These are phyloP conservation scores for Nannizziopsis barbatae DNA, from an alignment of 2,329 filamentous ascomycete genomes.

Conservation along the genomic window DNA sequence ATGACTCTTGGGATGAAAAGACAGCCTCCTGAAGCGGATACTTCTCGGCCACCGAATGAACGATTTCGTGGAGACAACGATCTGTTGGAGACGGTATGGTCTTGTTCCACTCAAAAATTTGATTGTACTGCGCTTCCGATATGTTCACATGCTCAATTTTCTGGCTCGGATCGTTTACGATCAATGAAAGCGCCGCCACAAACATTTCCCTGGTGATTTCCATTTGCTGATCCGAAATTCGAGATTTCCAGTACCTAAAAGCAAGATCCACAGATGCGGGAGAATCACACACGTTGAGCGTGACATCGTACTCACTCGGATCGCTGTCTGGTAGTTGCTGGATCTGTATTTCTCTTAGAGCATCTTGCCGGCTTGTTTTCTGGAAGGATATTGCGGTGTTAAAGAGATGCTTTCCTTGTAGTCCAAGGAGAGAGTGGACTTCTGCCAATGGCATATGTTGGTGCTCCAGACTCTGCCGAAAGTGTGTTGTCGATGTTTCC, in stretches of 20 bases:
- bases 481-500: no score
- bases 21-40: neutral
- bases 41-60: neutral
- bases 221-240: slow-evolving; percentile 29
- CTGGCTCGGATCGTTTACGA: slow-evolving; percentile 24
- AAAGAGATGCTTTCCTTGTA: slow-evolving; percentile 28
- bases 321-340: slow-evolving; percentile 2
- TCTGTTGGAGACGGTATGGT: neutral
- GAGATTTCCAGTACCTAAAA: slow-evolving; percentile 10
- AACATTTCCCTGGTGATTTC: slow-evolving; percentile 21
- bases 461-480: slow-evolving; percentile 44
- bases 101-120: neutral
- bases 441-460: slow-evolving; percentile 44
- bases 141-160: no score
- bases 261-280: slow-evolving; percentile 2
- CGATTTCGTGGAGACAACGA: neutral
- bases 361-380: slow-evolving; percentile 20
- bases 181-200: slow-evolving; percentile 25
- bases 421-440: no score
- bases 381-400: slow-evolving; percentile 35
- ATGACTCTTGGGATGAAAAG: neutral
- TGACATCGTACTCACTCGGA: slow-evolving; percentile 10
- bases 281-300: slow-evolving; percentile 5
- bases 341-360: slow-evolving; percentile 16
- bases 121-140: slow-evolving; percentile 17